Base-by-base conservation (phyloP, 371 early-diverging fungal genomes). In the Saksenaea oblongispora region DNA sequence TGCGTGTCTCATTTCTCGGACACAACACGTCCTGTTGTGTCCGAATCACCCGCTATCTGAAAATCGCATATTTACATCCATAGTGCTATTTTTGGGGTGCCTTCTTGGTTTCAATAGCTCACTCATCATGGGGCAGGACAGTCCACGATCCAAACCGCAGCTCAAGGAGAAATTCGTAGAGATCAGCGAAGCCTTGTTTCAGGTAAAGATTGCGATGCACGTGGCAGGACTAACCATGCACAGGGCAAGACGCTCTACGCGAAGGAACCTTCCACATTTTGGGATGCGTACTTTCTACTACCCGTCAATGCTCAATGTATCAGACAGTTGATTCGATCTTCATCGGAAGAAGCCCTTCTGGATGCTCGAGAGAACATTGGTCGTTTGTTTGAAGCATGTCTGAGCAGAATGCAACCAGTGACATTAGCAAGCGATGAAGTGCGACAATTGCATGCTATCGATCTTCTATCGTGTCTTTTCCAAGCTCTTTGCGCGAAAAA, bases 131-230 rank as follows among this genome's bases (percentile, higher is more conserved):
- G 18, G 51, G 5, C 22, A 47, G 22, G 51, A 47, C 7, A 22
- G 24, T 54, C 27, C 26, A 3, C 55, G 26, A 28, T 13, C 37
- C 34, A 68, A 62, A 58, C 65, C 72, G 24, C 51, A 54, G 2
- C 71, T 83, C 44, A 84, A 83, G 70, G 83, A 86, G 44, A 86
- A 86, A 66, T 83, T 80, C 74, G 82, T 82, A 26, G 82, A 79
- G 66, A 62, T 80, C 34, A 83, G 74, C 42, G 80, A 83, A 64
- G 63, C 67, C 31, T 59, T 86, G 24, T 72, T 86, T 41, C 71
- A 73, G 56, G 86, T 86, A 80, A 54, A 64, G n/a, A 22, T 14
- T 17, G 8, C 13, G 22, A 22, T 3, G 17, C 5, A 18, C 1
- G n/a, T 28, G 26, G 14, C 37, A 17, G 27, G 56, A 34, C 39